phyloP scores from a whole-genome alignment of 306 rosid species.

The Cucurbita moschata region DNA sequence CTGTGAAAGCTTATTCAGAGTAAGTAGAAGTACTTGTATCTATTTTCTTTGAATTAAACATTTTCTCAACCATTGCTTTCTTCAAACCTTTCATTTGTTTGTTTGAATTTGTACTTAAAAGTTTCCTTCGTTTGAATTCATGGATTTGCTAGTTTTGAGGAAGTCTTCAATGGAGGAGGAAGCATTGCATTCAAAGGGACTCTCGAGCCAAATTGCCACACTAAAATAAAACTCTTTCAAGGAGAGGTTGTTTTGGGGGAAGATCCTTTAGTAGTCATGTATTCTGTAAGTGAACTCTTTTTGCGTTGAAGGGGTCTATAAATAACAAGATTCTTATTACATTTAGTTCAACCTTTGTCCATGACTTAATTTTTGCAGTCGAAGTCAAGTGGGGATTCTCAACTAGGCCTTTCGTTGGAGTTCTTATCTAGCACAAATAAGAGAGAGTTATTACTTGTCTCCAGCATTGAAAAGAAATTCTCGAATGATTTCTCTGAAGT shows the following conservation, averaged over 20 bases:
- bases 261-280: constrained; percentile 34
- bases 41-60: not conserved
- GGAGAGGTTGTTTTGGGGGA: constrained; percentile 53
- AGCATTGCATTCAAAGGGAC: constrained; percentile 64
- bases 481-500: constrained; percentile 31
- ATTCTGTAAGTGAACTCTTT: constrained; percentile 46
- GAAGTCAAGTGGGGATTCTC: constrained; percentile 46
- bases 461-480: constrained; percentile 15
- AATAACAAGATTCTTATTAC: not conserved
- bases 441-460: constrained; percentile 23
- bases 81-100: not conserved
- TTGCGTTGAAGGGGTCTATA: not conserved
- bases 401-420: constrained; percentile 44
- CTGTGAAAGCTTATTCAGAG: constrained; percentile 43
- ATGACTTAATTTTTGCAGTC: constrained; percentile 36
- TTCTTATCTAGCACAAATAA: constrained; percentile 26
- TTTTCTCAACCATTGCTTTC: not conserved
- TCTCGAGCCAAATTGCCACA: constrained; percentile 22
- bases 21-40: constrained; percentile 24
- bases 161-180: constrained; percentile 73
- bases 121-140: not conserved
- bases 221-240: constrained; percentile 39
- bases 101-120: not conserved
- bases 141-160: constrained; percentile 38
- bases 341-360: not conserved